Conservation (phyloP, 352 stramenopile species). For the Globisporangium okanoganense region DNA sequence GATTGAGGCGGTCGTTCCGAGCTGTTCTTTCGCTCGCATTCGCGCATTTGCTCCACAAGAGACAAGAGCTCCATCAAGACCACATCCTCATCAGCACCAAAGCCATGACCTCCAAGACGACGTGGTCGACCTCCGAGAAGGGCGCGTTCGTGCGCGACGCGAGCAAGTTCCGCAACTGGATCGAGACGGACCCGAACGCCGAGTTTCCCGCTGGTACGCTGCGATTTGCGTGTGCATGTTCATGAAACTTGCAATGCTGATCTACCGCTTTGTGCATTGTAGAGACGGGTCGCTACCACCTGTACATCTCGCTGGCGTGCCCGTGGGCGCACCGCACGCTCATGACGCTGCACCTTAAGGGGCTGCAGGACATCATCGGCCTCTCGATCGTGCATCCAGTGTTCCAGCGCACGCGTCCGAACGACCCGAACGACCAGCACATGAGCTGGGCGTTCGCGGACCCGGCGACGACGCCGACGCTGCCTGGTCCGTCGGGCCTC, state of each 20-base stretch:
- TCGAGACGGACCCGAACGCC: slow-evolving; percentile 50
- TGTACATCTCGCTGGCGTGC: slow-evolving; percentile 96
- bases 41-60: slow-evolving; percentile 6
- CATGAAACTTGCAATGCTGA: background rate
- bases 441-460: slow-evolving; percentile 84
- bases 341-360: slow-evolving; percentile 91
- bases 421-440: slow-evolving; percentile 65
- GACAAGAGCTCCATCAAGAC: background rate
- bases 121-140: slow-evolving; percentile 65
- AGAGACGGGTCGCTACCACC: slow-evolving; percentile 83
- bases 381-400: slow-evolving; percentile 90
- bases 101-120: slow-evolving; percentile 58
- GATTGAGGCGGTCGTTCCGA: background rate
- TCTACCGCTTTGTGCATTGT: background rate
- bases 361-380: slow-evolving; percentile 92
- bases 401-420: slow-evolving; percentile 71
- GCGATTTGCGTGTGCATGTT: background rate
- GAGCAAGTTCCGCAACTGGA: slow-evolving; percentile 81
- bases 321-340: slow-evolving; percentile 84
- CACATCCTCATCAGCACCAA: background rate
- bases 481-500: slow-evolving; percentile 58
- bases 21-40: slow-evolving; percentile 8
- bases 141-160: slow-evolving; percentile 68
- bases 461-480: slow-evolving; percentile 51
- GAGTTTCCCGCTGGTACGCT: slow-evolving; percentile 48